phyloP scores from a whole-genome alignment of 805 yeast species.

The Suhomyces sp. region DNA sequence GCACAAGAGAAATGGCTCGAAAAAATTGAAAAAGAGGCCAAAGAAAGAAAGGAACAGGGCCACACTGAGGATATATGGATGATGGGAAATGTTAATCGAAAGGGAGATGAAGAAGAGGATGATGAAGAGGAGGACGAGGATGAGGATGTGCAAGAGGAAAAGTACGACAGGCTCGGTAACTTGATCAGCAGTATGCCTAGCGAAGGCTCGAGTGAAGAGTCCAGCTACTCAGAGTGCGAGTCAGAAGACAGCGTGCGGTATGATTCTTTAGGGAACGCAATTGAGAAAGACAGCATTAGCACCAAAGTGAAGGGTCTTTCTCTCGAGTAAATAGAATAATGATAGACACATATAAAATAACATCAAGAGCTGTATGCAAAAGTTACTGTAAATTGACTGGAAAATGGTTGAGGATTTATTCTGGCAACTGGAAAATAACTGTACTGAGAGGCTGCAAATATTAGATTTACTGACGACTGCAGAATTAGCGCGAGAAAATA shows the following conservation, averaged over 20 bases:
- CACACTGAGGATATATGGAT: constrained; percentile 67
- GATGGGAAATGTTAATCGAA: constrained; percentile 72
- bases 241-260: constrained; percentile 13
- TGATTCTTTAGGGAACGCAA: constrained; percentile 24
- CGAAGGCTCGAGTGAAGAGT: constrained; percentile 12
- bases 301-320: neutral
- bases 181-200: constrained; percentile 10
- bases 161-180: constrained; percentile 24
- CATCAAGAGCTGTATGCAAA: too few relatives aligned
- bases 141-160: constrained; percentile 9
- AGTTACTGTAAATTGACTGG: too few relatives aligned
- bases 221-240: constrained; percentile 14
- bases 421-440: too few relatives aligned
- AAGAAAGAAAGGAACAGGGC: constrained; percentile 54
- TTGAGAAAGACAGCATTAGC: constrained; percentile 2
- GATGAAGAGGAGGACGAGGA: constrained; percentile 9
- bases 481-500: too few relatives aligned
- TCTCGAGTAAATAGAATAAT: neutral
- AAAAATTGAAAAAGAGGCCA: constrained; percentile 61
- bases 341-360: neutral
- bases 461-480: too few relatives aligned
- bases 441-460: too few relatives aligned
- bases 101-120: constrained; percentile 12
- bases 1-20: constrained; percentile 79
- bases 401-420: too few relatives aligned